Conservation (phyloP, 1,139 yeast genomes). For the Taphrina betulina region DNA sequence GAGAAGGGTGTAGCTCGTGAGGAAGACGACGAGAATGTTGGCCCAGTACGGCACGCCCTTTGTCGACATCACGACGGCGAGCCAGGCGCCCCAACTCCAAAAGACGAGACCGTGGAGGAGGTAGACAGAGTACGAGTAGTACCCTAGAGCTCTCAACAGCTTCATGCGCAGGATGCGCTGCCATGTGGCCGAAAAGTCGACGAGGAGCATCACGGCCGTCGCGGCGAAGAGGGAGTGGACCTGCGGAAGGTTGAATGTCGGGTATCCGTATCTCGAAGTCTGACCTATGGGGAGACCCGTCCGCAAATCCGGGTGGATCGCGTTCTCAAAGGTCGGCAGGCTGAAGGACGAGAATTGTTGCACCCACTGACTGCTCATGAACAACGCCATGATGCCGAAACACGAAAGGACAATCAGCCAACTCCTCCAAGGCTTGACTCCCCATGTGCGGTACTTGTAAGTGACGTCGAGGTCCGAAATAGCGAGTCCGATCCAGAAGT, state of each 20-base stretch:
- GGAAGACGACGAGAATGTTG: constrained; percentile 19
- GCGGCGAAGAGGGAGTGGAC: constrained; percentile 26
- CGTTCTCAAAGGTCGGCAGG: constrained; percentile 13
- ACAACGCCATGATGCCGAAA: constrained; percentile 2
- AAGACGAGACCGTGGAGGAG: constrained; percentile 31
- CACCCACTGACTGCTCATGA: constrained; percentile 16
- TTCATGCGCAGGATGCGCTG: constrained; percentile 14
- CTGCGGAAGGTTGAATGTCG: constrained; percentile 22
- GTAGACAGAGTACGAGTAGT: constrained; percentile 30
- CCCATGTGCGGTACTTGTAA: constrained; percentile 25
- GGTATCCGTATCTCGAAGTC: constrained; percentile 8
- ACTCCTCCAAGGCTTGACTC: constrained; percentile 7
- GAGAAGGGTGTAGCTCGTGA: constrained; percentile 18
- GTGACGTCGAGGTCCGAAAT: constrained; percentile 24
- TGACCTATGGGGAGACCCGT: constrained; percentile 26
- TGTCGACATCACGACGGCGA: constrained; percentile 10
- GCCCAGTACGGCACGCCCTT: constrained; percentile 30
- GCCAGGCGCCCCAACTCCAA: constrained; percentile 31
- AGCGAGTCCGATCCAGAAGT: constrained; percentile 30
- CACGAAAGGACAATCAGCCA: neutral
- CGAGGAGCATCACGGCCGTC: constrained; percentile 15
- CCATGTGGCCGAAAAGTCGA: constrained; percentile 8
- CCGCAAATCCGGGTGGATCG: constrained; percentile 21
- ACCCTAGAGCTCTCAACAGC: constrained; percentile 26
- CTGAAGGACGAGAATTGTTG: constrained; percentile 19